Evolutionary conservation across 2,329 filamentous ascomycete genomes (phyloP).

Genomic region (Diaporthe sp.): DNA sequence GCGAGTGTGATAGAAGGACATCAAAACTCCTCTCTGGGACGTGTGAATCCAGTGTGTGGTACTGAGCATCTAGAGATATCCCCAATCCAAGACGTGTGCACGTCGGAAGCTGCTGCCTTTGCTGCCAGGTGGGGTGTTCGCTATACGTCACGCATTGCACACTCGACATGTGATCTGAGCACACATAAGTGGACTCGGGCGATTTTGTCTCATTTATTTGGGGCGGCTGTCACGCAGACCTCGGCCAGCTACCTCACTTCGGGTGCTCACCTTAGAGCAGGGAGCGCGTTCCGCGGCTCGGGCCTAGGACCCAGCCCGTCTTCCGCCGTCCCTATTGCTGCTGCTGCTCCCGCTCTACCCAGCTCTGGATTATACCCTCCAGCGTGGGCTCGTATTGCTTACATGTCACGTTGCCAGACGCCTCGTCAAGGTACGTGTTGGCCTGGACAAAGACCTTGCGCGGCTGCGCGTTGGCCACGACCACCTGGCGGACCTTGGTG

Average conservation of each 20-base stretch:
- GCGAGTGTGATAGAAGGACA: not conserved
- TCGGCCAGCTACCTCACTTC: not conserved
- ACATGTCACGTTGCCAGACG: conserved; percentile 76
- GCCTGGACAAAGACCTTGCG: conserved; percentile 94
- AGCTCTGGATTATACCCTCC: conserved; percentile 87
- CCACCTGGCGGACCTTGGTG: conserved; percentile 79
- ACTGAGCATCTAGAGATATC: conserved; percentile 5
- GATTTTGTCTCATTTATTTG: not conserved
- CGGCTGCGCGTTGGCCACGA: conserved; percentile 82
- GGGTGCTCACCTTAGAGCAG: not conserved
- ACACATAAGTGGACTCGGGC: conserved; percentile 1
- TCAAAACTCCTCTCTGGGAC: conserved; percentile 19
- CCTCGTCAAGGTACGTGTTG: conserved; percentile 80
- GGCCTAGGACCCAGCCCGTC: not conserved
- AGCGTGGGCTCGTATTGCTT: conserved; percentile 88
- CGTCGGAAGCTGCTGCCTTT: not conserved
- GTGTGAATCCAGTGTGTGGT: not conserved
- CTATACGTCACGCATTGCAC: conserved; percentile 7
- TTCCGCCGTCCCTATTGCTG: conserved; percentile 37
- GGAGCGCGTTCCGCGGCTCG: not conserved
- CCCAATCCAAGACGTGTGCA: conserved; percentile 1
- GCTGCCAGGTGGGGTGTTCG: not conserved
- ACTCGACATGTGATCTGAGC: conserved; percentile 7
- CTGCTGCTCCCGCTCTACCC: conserved; percentile 68
- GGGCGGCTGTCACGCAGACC: not conserved